These are phyloP conservation scores for Vicia villosa DNA, from an alignment of 306 rosid species.

Conservation along the genomic window DNA sequence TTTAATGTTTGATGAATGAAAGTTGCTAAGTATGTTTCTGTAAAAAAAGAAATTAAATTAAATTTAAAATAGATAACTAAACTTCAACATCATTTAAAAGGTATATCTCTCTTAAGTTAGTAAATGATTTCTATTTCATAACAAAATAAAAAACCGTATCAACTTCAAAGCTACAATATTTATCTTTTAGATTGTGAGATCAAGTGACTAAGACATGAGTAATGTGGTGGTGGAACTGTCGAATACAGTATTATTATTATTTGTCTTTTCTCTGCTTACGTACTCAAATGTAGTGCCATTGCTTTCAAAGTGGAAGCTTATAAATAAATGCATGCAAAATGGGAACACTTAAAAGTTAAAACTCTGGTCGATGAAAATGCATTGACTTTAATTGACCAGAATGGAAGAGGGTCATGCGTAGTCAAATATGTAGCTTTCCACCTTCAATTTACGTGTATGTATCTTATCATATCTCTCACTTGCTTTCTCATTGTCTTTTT, in stretches of 20 bases:
- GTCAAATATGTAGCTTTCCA: slow-evolving; percentile 58
- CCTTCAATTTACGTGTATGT: slow-evolving; percentile 55
- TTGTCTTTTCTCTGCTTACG: slow-evolving; percentile 2
- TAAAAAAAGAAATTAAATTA: no score
- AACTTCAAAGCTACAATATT: slow-evolving; percentile 4
- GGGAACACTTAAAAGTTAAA: slow-evolving; percentile 31
- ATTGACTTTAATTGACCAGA: slow-evolving; percentile 46
- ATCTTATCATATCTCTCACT: slow-evolving; percentile 26
- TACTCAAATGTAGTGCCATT: slow-evolving; percentile 26
- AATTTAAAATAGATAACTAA: background rate
- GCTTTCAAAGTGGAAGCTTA: slow-evolving; percentile 35
- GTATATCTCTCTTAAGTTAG: background rate
- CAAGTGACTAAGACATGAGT: slow-evolving; percentile 3
- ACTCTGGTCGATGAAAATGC: slow-evolving; percentile 18
- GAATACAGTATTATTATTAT: background rate
- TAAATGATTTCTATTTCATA: background rate
- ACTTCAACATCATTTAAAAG: background rate
- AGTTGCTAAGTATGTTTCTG: no score
- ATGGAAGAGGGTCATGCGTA: slow-evolving; percentile 38
- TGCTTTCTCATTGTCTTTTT: slow-evolving; percentile 25
- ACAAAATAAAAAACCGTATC: background rate
- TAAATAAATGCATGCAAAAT: slow-evolving; percentile 30
- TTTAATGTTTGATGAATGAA: no score
- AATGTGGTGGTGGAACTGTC: background rate
- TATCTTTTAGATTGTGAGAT: slow-evolving; percentile 1